phyloP scores from a whole-genome alignment of 495 filamentous ascomycete species.

The Pyrenopolyporus hunteri region DNA sequence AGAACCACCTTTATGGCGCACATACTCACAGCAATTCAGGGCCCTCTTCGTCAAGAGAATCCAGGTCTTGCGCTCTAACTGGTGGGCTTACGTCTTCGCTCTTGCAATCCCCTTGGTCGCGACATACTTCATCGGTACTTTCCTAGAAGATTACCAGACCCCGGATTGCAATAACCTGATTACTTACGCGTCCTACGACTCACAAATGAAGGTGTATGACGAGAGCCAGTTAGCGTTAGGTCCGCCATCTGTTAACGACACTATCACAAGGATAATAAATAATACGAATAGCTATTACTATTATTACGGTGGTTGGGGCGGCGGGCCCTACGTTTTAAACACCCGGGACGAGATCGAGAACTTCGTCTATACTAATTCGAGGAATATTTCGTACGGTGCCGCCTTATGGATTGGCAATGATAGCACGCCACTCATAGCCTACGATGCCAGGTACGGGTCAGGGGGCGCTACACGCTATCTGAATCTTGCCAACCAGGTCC shows the following conservation, averaged over 20 bases:
- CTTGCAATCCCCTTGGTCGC: constrained; percentile 67
- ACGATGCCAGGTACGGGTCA: constrained; percentile 49
- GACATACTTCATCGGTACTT: constrained; percentile 21
- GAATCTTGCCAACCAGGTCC: constrained; percentile 42
- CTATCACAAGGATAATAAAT: constrained; percentile 12
- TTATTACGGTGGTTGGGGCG: constrained; percentile 2
- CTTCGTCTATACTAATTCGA: constrained; percentile 60
- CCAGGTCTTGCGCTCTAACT: constrained; percentile 68
- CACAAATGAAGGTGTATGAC: background rate
- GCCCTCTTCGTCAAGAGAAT: constrained; percentile 71
- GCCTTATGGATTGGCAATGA: constrained; percentile 61
- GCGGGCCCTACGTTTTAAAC: constrained; percentile 40
- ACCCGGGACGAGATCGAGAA: constrained; percentile 61
- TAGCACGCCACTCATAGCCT: constrained; percentile 59
- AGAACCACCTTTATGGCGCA: constrained; percentile 22
- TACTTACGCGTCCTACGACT: constrained; percentile 10
- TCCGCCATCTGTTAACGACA: constrained; percentile 22
- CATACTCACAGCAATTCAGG: constrained; percentile 63
- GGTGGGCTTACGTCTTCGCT: constrained; percentile 66
- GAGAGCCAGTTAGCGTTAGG: constrained; percentile 2
- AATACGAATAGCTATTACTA: background rate
- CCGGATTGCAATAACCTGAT: constrained; percentile 29
- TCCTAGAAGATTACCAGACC: constrained; percentile 54
- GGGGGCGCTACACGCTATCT: constrained; percentile 57
- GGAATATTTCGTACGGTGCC: constrained; percentile 67